Conservation (phyloP, 2,329 filamentous ascomycete genomes). For the Penicillium sp. region DNA sequence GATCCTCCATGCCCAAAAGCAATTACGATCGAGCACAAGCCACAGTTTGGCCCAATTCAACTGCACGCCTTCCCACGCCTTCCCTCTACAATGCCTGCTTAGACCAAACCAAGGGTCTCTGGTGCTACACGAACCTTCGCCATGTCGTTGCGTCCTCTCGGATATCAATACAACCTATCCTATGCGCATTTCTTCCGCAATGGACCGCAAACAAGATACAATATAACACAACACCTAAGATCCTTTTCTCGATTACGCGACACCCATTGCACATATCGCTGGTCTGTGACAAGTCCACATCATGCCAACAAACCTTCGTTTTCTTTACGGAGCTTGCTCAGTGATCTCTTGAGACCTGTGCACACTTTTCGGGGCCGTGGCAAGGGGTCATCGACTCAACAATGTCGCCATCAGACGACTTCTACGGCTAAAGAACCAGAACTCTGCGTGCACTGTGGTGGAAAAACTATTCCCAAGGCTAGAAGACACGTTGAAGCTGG, state of each 20-base stretch:
- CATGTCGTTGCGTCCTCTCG: slow-evolving; percentile 7
- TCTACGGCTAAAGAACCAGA: neutral
- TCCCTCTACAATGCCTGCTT: slow-evolving; percentile 1
- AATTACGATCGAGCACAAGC: neutral
- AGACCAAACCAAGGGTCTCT: neutral
- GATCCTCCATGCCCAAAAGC: neutral
- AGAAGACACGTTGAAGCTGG: slow-evolving; percentile 1
- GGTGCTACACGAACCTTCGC: neutral
- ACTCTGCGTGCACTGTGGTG: slow-evolving; percentile 2
- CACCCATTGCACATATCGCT: neutral
- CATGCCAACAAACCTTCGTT: neutral
- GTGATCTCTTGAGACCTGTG: neutral
- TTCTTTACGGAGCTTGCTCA: neutral
- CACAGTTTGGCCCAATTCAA: neutral
- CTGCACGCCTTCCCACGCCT: neutral
- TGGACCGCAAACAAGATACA: neutral
- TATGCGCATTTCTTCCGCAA: neutral
- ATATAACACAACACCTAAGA: neutral
- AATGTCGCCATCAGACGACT: neutral
- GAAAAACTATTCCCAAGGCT: neutral
- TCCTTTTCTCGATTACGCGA: neutral
- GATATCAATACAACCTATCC: slow-evolving; percentile 1
- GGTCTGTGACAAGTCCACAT: neutral
- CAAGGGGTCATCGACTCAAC: neutral
- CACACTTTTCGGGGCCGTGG: neutral